Evolutionary conservation across 2,329 filamentous ascomycete species (phyloP), one percentile per base, ranked within the genome.

Genomic region (Ophiostoma perfectum): DNA sequence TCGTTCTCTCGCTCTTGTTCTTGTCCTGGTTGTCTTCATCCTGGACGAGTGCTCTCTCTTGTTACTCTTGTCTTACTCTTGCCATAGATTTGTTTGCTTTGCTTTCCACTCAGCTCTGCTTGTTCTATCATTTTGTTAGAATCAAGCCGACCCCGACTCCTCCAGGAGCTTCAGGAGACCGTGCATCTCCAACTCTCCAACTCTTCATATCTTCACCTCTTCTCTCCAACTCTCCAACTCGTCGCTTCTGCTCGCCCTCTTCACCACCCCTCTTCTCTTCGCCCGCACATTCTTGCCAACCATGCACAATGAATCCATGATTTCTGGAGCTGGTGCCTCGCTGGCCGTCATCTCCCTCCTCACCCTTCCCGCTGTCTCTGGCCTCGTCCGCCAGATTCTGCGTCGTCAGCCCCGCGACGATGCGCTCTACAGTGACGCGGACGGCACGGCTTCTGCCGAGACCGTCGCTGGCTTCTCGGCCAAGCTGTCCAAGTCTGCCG

Each of bases 371-470:
- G 73, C 77, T 8, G 64, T 74, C 12, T 72, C 74, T 58, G 72
- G 72, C 71, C 72, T 76, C 69, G 72, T 74, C 52, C 64, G 62
- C 64, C 75, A 70, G 73, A 73, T 76, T 52, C 72, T 65, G 70
- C 75, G 68, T 64, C 72, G 73, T 60, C 73, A 76, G 69, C 74
- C 70, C 41, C 75, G 71, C 68, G 78, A 78, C 69, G 79, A 83
- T 39, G 67, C 55, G 55, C 42, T 73, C 12, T 93, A 93, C 74
- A 80, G 87, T 72, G 90, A 93, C 74, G 78, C 82, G 70, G 90
- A 93, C 77, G 90, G 90, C 65, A 81, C 83, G 71, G 89, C 88
- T 44, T 89, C 87, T 0, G 81, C 85, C 55, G 86, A 89, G 74
- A 86, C 87, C 1, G 75, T 87, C 66, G 81, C 82, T 36, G 81